Percentiles rank a stretch among this genome's conserved stretches.
Conservation (phyloP, 2,329 filamentous ascomycete species). For the Epichloe sp. region DNA sequence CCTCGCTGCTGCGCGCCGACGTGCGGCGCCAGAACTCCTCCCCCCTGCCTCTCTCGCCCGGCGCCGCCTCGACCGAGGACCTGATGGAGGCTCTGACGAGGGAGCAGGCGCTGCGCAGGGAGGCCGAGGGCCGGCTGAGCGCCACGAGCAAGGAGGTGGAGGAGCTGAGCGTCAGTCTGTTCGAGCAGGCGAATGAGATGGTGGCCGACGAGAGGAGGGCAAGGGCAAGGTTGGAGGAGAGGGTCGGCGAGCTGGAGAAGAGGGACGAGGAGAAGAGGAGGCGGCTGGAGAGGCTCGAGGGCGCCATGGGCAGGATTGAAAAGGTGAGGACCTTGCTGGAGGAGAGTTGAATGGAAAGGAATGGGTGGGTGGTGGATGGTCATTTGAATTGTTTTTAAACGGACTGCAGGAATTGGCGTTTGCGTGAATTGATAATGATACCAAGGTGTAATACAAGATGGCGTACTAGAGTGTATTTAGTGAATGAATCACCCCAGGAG, state of each 20-base stretch:
- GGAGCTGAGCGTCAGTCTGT: conserved; percentile 61
- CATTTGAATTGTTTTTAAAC: no score
- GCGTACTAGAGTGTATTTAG: no score
- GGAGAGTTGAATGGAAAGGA: conserved; percentile 16
- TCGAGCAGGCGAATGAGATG: conserved; percentile 81
- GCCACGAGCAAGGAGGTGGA: conserved; percentile 62
- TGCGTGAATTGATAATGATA: no score
- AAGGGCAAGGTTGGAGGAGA: conserved; percentile 56
- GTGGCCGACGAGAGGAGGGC: conserved; percentile 63
- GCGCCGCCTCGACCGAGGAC: conserved; percentile 25
- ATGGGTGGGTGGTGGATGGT: no score
- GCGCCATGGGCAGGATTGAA: conserved; percentile 58
- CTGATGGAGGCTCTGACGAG: conserved; percentile 51
- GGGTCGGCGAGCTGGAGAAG: conserved; percentile 54
- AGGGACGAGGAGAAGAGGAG: conserved; percentile 57
- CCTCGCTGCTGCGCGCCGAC: conserved; percentile 14
- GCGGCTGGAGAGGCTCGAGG: conserved; percentile 57
- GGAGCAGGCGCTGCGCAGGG: conserved; percentile 52
- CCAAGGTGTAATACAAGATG: no score
- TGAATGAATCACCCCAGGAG: no score
- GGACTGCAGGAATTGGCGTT: no score
- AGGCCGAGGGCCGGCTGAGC: conserved; percentile 54
- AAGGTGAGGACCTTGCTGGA: conserved; percentile 50
- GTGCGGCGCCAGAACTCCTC: background rate
- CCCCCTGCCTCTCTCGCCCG: background rate